These are phyloP conservation scores for Saccharum spontaneum DNA, from an alignment of 176 grass and related monocot genomes.

Conservation along the genomic window DNA sequence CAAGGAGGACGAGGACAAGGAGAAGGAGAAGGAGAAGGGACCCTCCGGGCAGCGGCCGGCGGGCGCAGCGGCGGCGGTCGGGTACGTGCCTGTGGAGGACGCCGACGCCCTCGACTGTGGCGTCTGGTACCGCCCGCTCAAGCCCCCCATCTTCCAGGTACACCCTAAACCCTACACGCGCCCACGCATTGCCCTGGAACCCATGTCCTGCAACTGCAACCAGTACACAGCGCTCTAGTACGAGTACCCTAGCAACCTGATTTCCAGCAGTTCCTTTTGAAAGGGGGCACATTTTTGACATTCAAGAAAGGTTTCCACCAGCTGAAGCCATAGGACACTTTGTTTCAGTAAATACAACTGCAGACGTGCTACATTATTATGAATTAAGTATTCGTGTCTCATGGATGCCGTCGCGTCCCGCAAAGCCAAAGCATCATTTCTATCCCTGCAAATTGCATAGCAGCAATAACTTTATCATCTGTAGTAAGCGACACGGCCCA, in stretches of 20 bases:
- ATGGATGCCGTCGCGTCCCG: background rate
- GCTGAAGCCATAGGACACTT: background rate
- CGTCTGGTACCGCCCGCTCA: background rate
- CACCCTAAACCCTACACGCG: background rate
- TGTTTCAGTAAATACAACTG: background rate
- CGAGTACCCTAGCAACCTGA: background rate
- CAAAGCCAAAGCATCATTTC: background rate
- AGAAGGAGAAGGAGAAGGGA: background rate
- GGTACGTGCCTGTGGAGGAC: background rate
- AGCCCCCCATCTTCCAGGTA: constrained; percentile 16
- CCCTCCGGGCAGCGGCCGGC: background rate
- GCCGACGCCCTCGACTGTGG: background rate
- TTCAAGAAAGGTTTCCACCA: background rate
- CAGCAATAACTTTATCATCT: background rate
- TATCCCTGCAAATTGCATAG: background rate
- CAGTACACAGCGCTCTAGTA: background rate
- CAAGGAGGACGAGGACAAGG: background rate
- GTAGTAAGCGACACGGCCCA: background rate
- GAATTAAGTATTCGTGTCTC: background rate
- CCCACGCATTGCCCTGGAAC: background rate
- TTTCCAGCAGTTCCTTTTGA: background rate
- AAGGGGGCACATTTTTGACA: background rate
- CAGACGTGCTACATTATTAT: background rate
- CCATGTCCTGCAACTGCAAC: background rate
- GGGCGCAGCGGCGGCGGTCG: background rate